Percentiles rank a stretch among this genome's conserved stretches.
Conservation (phyloP, 177 flowering plant species). For the Vitis hybrid region DNA sequence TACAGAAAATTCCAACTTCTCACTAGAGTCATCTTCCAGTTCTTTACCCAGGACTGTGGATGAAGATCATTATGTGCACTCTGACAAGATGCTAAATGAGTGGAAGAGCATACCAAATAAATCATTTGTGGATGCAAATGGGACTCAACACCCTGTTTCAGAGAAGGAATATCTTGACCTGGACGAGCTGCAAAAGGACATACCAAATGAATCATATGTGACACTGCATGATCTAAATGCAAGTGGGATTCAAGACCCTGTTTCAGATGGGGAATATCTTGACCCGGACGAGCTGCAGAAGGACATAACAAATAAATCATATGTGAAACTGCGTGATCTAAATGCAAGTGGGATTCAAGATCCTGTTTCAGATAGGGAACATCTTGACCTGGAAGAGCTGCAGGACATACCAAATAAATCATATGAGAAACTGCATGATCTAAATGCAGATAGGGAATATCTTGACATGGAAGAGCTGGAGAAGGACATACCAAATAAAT, state of each 20-base stretch:
- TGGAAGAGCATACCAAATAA: slow-evolving; percentile 21
- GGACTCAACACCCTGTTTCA: slow-evolving; percentile 22
- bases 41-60: slow-evolving; percentile 24
- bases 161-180: slow-evolving; percentile 27
- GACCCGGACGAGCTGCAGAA: slow-evolving; percentile 22
- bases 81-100: background rate
- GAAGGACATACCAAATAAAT: slow-evolving; percentile 8
- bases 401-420: slow-evolving; percentile 25
- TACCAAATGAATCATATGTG: slow-evolving; percentile 18
- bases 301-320: slow-evolving; percentile 22
- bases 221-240: too few species aligned
- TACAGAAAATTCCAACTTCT: slow-evolving; percentile 19
- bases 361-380: slow-evolving; percentile 26
- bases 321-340: too few species aligned
- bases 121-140: background rate
- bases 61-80: too few species aligned
- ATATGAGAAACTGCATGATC: too few species aligned
- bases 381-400: slow-evolving; percentile 21
- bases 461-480: slow-evolving; percentile 8
- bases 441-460: slow-evolving; percentile 24
- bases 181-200: slow-evolving; percentile 21
- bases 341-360: slow-evolving; percentile 12
- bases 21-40: slow-evolving; percentile 29
- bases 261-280: slow-evolving; percentile 30
- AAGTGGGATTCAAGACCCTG: slow-evolving; percentile 15